Evolutionary conservation across 805 yeast species (phyloP).

Genomic region (Candida hungchunana): DNA sequence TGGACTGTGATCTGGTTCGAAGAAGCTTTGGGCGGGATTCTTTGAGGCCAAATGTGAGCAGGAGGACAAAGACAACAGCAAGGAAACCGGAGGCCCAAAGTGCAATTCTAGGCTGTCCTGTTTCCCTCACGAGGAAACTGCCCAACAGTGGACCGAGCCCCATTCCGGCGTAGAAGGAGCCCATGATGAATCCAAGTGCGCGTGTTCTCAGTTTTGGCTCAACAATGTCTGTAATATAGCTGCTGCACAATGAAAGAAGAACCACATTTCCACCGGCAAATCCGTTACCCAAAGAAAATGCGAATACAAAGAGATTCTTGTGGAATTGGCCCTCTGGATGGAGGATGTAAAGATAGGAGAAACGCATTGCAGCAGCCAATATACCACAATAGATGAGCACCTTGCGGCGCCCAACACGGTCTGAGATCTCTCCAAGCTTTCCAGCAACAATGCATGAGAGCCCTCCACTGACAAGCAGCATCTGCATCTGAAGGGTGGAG

Average conservation of each 20-base stretch:
- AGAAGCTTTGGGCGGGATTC: slow-evolving; percentile 63
- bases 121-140: slow-evolving; percentile 32
- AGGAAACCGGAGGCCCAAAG: slow-evolving; percentile 28
- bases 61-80: slow-evolving; percentile 31
- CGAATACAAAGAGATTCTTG: slow-evolving; percentile 36
- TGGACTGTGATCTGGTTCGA: slow-evolving; percentile 46
- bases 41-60: slow-evolving; percentile 40
- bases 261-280: slow-evolving; percentile 62
- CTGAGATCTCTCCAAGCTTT: slow-evolving; percentile 60
- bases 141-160: slow-evolving; percentile 65
- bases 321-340: slow-evolving; percentile 35
- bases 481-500: slow-evolving; percentile 46
- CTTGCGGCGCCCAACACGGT: slow-evolving; percentile 57
- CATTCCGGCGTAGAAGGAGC: slow-evolving; percentile 55
- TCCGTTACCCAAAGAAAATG: slow-evolving; percentile 40
- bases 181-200: slow-evolving; percentile 54
- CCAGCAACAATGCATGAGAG: slow-evolving; percentile 52
- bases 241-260: slow-evolving; percentile 53
- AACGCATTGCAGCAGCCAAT: slow-evolving; percentile 23
- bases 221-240: slow-evolving; percentile 73
- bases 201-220: slow-evolving; percentile 55
- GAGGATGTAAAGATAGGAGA: slow-evolving; percentile 23
- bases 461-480: slow-evolving; percentile 38
- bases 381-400: slow-evolving; percentile 35
- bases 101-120: slow-evolving; percentile 29